Conservation (phyloP, 2,329 filamentous ascomycete genomes). For the Drechslerella dactyloides region DNA sequence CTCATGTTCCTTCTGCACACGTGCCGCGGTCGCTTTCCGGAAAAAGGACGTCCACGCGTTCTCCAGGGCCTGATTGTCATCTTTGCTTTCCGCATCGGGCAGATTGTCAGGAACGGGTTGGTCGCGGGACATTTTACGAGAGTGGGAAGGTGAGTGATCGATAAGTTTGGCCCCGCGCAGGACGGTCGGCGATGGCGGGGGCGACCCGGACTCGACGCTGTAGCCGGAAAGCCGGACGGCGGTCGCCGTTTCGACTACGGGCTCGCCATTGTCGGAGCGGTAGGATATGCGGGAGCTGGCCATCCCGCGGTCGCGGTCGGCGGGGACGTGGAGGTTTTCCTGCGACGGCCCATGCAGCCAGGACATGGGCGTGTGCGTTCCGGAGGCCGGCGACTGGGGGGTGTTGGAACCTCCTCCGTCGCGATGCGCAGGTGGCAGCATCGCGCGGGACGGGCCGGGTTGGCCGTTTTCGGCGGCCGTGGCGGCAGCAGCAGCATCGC, state of each 20-base stretch:
- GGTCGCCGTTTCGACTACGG: conserved; percentile 42
- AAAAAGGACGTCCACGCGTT: conserved; percentile 73
- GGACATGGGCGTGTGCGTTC: conserved; percentile 54
- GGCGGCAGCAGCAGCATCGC: conserved; percentile 5
- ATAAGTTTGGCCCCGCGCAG: conserved; percentile 28
- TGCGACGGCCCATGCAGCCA: conserved; percentile 54
- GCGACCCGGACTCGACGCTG: conserved; percentile 27
- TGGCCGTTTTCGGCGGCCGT: conserved; percentile 27
- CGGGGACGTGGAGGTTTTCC: conserved; percentile 50
- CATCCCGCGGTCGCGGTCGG: conserved; percentile 14
- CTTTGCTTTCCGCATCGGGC: conserved; percentile 47
- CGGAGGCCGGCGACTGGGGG: conserved; percentile 36
- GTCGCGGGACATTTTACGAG: conserved; percentile 51
- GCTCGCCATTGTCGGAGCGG: conserved; percentile 38
- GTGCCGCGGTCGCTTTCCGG: conserved; percentile 66
- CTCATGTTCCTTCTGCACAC: conserved; percentile 63
- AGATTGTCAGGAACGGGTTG: conserved; percentile 50
- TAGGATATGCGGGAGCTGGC: conserved; percentile 28
- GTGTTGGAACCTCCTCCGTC: conserved; percentile 18
- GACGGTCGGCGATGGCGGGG: conserved; percentile 38
- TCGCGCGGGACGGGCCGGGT: conserved; percentile 49
- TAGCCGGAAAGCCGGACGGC: conserved; percentile 49
- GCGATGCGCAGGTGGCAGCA: conserved; percentile 34
- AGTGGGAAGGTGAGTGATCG: conserved; percentile 50
- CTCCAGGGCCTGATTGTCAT: conserved; percentile 58